These are phyloP conservation scores for Cynara cardunculus DNA, from an alignment of 129 eudicot genomes.

Conservation along the genomic window DNA sequence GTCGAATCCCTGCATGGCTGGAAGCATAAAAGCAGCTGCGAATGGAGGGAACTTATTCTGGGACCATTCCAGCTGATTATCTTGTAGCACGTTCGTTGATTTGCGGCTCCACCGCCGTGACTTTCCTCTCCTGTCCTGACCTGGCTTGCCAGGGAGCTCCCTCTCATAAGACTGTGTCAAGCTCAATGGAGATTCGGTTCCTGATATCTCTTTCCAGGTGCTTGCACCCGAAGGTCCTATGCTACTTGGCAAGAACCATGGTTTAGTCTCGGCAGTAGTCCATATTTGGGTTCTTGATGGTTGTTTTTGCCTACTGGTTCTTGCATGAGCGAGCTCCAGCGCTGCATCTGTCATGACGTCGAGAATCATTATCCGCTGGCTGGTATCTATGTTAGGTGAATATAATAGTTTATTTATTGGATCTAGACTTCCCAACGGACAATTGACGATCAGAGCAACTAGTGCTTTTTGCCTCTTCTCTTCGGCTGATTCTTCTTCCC, in stretches of 20 bases:
- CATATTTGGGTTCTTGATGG: conserved; percentile 47
- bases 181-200: conserved; percentile 53
- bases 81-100: conserved; percentile 23
- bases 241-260: conserved; percentile 86
- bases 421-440: conserved; percentile 70
- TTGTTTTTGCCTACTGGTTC: conserved; percentile 34
- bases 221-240: conserved; percentile 69
- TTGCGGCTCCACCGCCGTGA: conserved; percentile 71
- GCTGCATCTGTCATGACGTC: conserved; percentile 91
- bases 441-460: conserved; percentile 58
- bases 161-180: conserved; percentile 86
- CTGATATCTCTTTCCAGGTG: conserved; percentile 71
- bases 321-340: conserved; percentile 67
- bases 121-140: conserved; percentile 61
- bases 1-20: conserved; percentile 93
- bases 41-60: conserved; percentile 76
- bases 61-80: conserved; percentile 50
- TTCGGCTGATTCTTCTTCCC: conserved; percentile 94
- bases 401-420: conserved; percentile 63
- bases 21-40: conserved; percentile 98
- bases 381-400: conserved; percentile 82
- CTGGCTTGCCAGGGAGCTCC: conserved; percentile 63
- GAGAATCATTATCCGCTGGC: conserved; percentile 83
- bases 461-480: conserved; percentile 78
- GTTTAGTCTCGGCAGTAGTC: conserved; percentile 60